Percentiles rank a stretch among this genome's conserved stretches.
Evolutionary conservation across 2,329 filamentous ascomycete genomes (phyloP).

Genomic region (Colletotrichum tofieldiae): DNA sequence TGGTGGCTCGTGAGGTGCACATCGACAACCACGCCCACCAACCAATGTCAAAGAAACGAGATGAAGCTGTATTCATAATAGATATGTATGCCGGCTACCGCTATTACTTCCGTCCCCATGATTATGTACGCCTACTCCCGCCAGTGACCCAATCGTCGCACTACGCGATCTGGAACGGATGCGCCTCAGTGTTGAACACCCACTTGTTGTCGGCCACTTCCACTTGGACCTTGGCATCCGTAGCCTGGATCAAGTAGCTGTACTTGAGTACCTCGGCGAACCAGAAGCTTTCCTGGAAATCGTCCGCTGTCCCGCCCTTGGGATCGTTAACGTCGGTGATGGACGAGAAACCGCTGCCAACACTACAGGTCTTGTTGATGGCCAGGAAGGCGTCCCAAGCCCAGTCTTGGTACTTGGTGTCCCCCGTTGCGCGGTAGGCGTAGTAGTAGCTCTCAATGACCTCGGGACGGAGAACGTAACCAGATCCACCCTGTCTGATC

Average conservation of each 20-base stretch:
- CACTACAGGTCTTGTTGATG: constrained; percentile 76
- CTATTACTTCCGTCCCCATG: background rate
- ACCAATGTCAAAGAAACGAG: background rate
- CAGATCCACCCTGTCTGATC: constrained; percentile 63
- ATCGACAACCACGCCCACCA: background rate
- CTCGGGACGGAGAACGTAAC: constrained; percentile 83
- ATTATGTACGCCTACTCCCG: background rate
- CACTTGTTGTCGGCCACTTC: constrained; percentile 64
- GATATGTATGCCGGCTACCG: constrained; percentile 17
- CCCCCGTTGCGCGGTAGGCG: constrained; percentile 84
- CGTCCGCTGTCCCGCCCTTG: constrained; percentile 72
- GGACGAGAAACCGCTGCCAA: constrained; percentile 77
- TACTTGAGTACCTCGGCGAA: constrained; percentile 94
- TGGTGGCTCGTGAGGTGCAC: constrained; percentile 59
- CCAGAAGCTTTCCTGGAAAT: constrained; percentile 90
- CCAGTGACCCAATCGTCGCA: background rate
- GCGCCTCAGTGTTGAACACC: constrained; percentile 67
- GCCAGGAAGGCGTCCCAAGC: constrained; percentile 84
- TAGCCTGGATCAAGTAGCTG: constrained; percentile 78
- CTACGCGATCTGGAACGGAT: constrained; percentile 54
- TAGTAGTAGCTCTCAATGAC: constrained; percentile 91
- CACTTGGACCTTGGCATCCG: constrained; percentile 70
- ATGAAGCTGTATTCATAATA: constrained; percentile 22
- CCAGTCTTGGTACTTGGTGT: constrained; percentile 85
- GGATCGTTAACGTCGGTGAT: constrained; percentile 76